Conservation (phyloP, 129 eudicot genomes). For the Oenanthe sinensis region DNA sequence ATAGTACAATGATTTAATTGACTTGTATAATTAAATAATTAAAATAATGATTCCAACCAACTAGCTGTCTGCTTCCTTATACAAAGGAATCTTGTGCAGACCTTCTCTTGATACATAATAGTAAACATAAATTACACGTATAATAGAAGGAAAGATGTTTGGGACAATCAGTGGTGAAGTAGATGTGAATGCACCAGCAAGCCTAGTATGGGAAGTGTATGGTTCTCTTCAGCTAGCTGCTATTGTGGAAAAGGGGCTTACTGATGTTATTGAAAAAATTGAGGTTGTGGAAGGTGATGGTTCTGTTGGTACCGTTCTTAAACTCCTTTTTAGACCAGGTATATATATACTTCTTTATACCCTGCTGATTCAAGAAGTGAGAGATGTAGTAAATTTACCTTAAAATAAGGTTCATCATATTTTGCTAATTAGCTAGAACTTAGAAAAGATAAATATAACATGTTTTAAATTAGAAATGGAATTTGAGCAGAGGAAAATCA, state of each 20-base stretch:
- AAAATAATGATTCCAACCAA: background rate
- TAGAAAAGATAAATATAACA: too few species aligned
- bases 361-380: background rate
- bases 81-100: too few species aligned
- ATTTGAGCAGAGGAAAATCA: too few species aligned
- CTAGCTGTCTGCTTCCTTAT: background rate
- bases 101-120: too few species aligned
- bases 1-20: background rate
- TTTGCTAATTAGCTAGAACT: too few species aligned
- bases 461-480: too few species aligned
- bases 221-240: slow-evolving; percentile 20
- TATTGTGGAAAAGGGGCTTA: background rate
- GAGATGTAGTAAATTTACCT: too few species aligned
- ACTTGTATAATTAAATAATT: background rate
- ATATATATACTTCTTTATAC: background rate
- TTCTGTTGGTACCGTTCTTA: slow-evolving; percentile 18
- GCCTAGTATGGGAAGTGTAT: slow-evolving; percentile 26
- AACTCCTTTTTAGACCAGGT: slow-evolving; percentile 23
- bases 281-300: slow-evolving; percentile 31
- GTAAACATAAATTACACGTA: too few species aligned
- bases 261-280: slow-evolving; percentile 12
- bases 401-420: background rate
- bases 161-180: slow-evolving; percentile 25
- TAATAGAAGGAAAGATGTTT: slow-evolving; percentile 16
- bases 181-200: slow-evolving; percentile 23